Conservation (phyloP, 495 filamentous ascomycete species). For the Umbilicaria muhlenbergii region DNA sequence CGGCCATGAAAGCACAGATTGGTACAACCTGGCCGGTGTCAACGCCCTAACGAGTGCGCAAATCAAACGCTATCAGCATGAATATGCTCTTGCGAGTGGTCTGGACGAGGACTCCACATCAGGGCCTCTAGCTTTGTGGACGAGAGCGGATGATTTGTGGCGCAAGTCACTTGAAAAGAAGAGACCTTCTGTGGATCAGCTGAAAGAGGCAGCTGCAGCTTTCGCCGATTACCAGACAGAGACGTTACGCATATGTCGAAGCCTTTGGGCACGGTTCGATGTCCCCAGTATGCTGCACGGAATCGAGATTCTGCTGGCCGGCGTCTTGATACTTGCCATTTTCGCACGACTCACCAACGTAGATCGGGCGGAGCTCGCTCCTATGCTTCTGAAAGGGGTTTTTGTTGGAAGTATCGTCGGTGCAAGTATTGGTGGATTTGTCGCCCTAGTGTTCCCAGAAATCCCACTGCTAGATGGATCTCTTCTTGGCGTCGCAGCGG, state of each 20-base stretch:
- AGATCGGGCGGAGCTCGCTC: slow-evolving; percentile 36
- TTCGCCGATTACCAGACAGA: slow-evolving; percentile 62
- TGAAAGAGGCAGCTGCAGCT: slow-evolving; percentile 34
- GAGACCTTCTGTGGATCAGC: slow-evolving; percentile 19
- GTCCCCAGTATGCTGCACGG: slow-evolving; percentile 70
- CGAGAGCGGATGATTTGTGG: slow-evolving; percentile 32
- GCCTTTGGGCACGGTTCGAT: slow-evolving; percentile 84
- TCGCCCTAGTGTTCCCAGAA: slow-evolving; percentile 17
- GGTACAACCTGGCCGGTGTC: slow-evolving; percentile 57
- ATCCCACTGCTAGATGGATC: slow-evolving; percentile 17
- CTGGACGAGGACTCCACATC: slow-evolving; percentile 41
- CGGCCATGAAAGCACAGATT: slow-evolving; percentile 48
- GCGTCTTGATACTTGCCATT: slow-evolving; percentile 48
- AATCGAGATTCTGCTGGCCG: slow-evolving; percentile 49
- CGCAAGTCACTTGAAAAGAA: slow-evolving; percentile 18
- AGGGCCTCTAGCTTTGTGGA: slow-evolving; percentile 45
- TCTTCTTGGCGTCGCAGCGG: slow-evolving; percentile 36
- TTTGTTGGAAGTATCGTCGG: slow-evolving; percentile 22
- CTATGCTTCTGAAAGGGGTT: slow-evolving; percentile 29
- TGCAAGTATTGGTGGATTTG: slow-evolving; percentile 23
- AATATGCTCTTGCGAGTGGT: slow-evolving; percentile 44
- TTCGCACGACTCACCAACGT: slow-evolving; percentile 48
- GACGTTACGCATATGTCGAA: slow-evolving; percentile 66
- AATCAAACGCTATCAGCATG: slow-evolving; percentile 72
- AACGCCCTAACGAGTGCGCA: slow-evolving; percentile 68